phyloP scores from a whole-genome alignment of 2,329 filamentous ascomycete genomes.

The Phoma herbarum region DNA sequence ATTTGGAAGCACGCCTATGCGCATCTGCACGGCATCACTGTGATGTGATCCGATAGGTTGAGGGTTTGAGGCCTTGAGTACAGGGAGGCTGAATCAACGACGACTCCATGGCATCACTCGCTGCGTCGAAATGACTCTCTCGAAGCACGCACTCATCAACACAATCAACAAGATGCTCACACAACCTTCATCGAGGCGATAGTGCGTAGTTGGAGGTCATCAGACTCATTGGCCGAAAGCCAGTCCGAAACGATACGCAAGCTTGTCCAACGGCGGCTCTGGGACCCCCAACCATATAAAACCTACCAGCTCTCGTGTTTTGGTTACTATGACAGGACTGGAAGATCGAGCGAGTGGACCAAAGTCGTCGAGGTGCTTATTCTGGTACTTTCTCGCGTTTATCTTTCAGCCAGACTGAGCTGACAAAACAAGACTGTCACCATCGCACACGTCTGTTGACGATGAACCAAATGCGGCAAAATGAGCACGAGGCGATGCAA shows the following conservation, averaged over 20 bases:
- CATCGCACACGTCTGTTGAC: neutral
- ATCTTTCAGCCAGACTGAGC: slow-evolving; percentile 1
- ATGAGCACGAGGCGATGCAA: neutral
- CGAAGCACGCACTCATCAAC: neutral
- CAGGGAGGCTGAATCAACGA: slow-evolving; percentile 13
- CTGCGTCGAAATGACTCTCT: neutral
- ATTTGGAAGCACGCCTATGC: slow-evolving; percentile 28
- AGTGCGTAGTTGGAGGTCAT: neutral
- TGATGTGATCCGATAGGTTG: slow-evolving; percentile 27
- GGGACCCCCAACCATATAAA: neutral
- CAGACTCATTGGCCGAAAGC: neutral
- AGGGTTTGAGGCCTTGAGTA: slow-evolving; percentile 1
- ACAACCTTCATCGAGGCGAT: neutral
- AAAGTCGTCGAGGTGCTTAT: neutral
- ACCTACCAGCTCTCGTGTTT: slow-evolving; percentile 1
- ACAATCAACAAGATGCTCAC: neutral
- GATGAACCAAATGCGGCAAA: neutral
- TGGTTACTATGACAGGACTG: neutral
- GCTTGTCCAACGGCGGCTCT: neutral
- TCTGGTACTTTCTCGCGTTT: neutral
- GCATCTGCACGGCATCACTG: slow-evolving; percentile 30
- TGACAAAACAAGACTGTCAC: slow-evolving; percentile 9
- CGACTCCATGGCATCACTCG: slow-evolving; percentile 13
- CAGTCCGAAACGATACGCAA: neutral
- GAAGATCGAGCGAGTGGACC: neutral